Evolutionary conservation across 2,329 filamentous ascomycete genomes (phyloP).

Genomic region (Epichloe bromicola): DNA sequence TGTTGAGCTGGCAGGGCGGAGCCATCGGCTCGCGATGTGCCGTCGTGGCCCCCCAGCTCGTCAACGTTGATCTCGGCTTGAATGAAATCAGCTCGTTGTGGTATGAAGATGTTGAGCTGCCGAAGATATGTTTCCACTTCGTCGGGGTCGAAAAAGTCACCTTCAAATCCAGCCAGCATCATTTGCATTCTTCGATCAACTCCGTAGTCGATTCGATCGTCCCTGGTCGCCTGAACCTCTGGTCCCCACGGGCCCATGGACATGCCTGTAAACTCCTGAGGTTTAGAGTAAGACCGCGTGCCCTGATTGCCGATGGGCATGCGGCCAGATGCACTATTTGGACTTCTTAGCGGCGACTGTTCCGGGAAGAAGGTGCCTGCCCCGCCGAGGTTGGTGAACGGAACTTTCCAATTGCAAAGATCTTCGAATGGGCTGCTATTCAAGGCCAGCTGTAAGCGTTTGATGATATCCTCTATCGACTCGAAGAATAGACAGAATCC

Average conservation of each 20-base stretch:
- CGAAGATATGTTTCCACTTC: conserved; percentile 66
- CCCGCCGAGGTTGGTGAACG: conserved; percentile 54
- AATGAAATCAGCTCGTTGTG: conserved; percentile 46
- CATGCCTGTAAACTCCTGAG: conserved; percentile 13
- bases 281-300: conserved; percentile 13
- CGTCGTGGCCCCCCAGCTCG: conserved; percentile 20
- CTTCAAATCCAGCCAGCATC: conserved; percentile 49
- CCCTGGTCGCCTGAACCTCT: conserved; percentile 25
- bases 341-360: conserved; percentile 1
- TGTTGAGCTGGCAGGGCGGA: not conserved
- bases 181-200: conserved; percentile 31
- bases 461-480: conserved; percentile 32
- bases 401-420: conserved; percentile 44
- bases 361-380: conserved; percentile 50
- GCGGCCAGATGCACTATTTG: not conserved
- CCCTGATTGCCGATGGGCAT: conserved; percentile 26
- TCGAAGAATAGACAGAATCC: conserved; percentile 56
- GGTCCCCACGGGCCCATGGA: conserved; percentile 36
- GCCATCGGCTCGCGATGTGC: not conserved
- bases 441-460: conserved; percentile 24
- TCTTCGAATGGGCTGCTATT: conserved; percentile 23
- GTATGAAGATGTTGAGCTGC: conserved; percentile 48
- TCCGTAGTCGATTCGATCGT: conserved; percentile 26
- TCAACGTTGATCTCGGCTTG: conserved; percentile 40
- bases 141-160: conserved; percentile 63